A percentile compares a stretch with the other conserved stretches of the same genome.
Conservation (phyloP, 495 filamentous ascomycete species). For the Penicillium verhagenii region DNA sequence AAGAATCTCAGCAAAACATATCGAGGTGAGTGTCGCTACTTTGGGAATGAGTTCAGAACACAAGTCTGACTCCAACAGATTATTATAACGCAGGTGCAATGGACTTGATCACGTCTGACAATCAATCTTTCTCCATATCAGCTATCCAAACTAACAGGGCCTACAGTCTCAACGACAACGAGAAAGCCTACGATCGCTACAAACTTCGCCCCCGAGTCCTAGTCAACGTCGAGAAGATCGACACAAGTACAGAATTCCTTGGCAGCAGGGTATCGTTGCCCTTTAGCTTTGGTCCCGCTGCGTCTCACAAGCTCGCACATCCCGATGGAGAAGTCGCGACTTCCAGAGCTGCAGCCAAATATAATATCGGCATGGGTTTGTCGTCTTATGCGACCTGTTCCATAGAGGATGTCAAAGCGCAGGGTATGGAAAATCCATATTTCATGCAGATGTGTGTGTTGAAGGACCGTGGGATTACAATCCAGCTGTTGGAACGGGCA, state of each 20-base stretch:
- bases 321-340: constrained; percentile 81
- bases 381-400: constrained; percentile 53
- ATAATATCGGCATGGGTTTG: constrained; percentile 61
- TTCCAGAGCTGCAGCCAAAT: constrained; percentile 73
- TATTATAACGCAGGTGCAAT: constrained; percentile 53
- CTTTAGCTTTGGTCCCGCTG: constrained; percentile 86
- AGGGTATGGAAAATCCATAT: constrained; percentile 43
- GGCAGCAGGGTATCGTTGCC: constrained; percentile 60
- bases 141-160: not conserved
- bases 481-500: constrained; percentile 81
- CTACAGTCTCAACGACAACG: constrained; percentile 48
- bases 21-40: constrained; percentile 20
- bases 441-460: constrained; percentile 87
- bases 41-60: too few relatives aligned
- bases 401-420: constrained; percentile 50
- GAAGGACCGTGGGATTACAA: constrained; percentile 81
- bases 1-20: constrained; percentile 26
- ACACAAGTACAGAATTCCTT: constrained; percentile 49
- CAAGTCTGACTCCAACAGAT: constrained; percentile 31
- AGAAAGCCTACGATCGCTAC: constrained; percentile 52
- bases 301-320: constrained; percentile 81
- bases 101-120: constrained; percentile 34
- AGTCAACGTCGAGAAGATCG: constrained; percentile 49
- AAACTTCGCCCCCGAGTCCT: constrained; percentile 56
- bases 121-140: not conserved